Conservation (phyloP, 495 filamentous ascomycete genomes). For the Amniculicola lignicola region DNA sequence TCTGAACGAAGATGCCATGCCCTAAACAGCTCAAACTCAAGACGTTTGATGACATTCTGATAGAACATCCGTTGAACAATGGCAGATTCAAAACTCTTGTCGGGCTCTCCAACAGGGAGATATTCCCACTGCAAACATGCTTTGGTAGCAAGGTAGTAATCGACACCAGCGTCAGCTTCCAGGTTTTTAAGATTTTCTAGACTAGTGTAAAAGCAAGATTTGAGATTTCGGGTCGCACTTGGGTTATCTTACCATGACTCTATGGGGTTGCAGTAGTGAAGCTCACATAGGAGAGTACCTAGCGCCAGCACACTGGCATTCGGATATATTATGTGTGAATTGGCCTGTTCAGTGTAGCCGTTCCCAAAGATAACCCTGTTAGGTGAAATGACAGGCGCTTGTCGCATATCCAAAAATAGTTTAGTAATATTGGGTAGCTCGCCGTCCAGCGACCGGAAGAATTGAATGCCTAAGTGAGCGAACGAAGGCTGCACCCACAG, state of each 20-base stretch:
- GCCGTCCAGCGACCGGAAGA: not conserved
- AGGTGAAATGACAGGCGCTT: not conserved
- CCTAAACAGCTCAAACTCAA: not conserved
- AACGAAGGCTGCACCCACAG: not conserved
- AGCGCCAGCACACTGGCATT: not conserved
- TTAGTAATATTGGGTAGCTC: not conserved
- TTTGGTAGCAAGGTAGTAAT: not conserved
- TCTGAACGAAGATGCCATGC: not conserved
- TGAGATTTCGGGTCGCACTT: not conserved
- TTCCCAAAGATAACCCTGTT: not conserved
- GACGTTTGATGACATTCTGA: not conserved
- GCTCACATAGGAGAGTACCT: not conserved
- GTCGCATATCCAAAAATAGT: not conserved
- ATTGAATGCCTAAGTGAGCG: not conserved
- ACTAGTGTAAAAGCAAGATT: not conserved
- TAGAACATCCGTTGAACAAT: not conserved
- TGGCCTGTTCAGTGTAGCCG: not conserved
- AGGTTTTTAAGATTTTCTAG: not conserved
- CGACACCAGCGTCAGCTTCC: not conserved
- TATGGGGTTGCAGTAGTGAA: not conserved
- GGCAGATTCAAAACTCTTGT: not conserved
- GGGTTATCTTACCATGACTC: not conserved
- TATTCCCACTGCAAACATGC: not conserved
- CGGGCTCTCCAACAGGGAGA: not conserved
- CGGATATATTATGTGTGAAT: not conserved